phyloP scores from a whole-genome alignment of 768 basidiomycete species.

The Obba rivulosa region DNA sequence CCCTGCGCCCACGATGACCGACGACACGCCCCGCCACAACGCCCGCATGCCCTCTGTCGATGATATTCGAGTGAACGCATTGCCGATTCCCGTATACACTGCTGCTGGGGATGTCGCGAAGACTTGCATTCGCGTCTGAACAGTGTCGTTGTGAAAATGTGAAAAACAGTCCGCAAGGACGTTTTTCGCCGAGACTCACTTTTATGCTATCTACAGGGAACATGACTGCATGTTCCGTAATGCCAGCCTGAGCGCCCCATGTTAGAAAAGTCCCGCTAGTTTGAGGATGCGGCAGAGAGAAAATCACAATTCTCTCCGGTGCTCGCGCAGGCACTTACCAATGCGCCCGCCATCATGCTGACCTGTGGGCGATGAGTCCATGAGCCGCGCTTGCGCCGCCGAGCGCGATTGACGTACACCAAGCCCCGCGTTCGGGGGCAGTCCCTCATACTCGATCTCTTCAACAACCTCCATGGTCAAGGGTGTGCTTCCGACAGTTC shows the following conservation, averaged over 20 bases:
- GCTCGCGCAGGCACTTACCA: constrained; percentile 50
- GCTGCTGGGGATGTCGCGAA: constrained; percentile 82
- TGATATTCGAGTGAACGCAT: constrained; percentile 88
- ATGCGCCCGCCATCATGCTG: constrained; percentile 94
- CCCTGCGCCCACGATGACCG: constrained; percentile 93
- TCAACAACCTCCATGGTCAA: constrained; percentile 37
- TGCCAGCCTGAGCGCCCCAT: constrained; percentile 68
- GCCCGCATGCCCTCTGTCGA: constrained; percentile 89
- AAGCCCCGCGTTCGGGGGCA: constrained; percentile 75
- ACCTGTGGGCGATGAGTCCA: constrained; percentile 45
- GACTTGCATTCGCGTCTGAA: constrained; percentile 98
- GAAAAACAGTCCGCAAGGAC: neutral
- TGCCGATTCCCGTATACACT: constrained; percentile 84
- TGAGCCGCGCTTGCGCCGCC: constrained; percentile 4
- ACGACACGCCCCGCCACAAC: constrained; percentile 94
- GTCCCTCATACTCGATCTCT: constrained; percentile 59
- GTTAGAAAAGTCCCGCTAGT: too few species aligned
- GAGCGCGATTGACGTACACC: constrained; percentile 40
- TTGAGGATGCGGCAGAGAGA: constrained; percentile 4
- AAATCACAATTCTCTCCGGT: too few species aligned
- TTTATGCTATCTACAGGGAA: constrained; percentile 98
- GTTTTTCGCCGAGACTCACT: constrained; percentile 40
- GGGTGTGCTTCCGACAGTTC: neutral
- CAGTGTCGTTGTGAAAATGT: neutral
- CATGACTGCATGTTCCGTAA: constrained; percentile 98